Evolutionary conservation across 495 filamentous ascomycete genomes (phyloP), one percentile per base, ranked within the genome.

Genomic region (Xylaria intraflava): DNA sequence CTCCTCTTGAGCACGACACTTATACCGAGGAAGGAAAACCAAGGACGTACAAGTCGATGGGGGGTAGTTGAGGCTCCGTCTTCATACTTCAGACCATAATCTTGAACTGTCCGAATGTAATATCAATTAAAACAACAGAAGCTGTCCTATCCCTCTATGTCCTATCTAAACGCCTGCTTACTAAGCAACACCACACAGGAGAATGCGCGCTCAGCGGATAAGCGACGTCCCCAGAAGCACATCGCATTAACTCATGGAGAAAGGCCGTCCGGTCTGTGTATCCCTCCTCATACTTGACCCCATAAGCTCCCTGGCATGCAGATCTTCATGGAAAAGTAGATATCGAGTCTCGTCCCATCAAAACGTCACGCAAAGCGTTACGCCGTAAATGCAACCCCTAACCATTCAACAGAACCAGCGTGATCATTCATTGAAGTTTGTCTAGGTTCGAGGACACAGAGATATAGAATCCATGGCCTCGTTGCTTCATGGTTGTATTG

Each of bases 291-390:
- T 30, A 17, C 43, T 45, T 53, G 53, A 44, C 35, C 35, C 35
- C 50, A 55, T 55, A 40, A 29, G 41, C 24, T 43, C 56, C 51
- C 42, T 50, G 44, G 16, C 58, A 66, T 66, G 64, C 58, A 64
- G 55, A 59, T 55, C 49, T 41, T 63, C 59, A 35, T 56, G 38
- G 50, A 43, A 41, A 49, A n/a, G 36, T 38, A 43, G 38, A 55
- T 55, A 42, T 42, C 36, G n/a, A 39, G 38, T 38, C 51, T 56
- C 33, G 27, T 43, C 45, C 56, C 48, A 31, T 56, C 47, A 51
- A 59, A 61, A 62, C 56, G 36, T 51, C 60, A 61, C 56, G 56
- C 56, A 51, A 59, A 59, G 60, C 56, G 36, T 49, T 58, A 61
- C 58, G 61, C 61, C 61, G 53, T 59, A 58, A 59, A 63, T 60